phyloP scores from a whole-genome alignment of 805 yeast species.

The Kockiozyma suomiensis region DNA sequence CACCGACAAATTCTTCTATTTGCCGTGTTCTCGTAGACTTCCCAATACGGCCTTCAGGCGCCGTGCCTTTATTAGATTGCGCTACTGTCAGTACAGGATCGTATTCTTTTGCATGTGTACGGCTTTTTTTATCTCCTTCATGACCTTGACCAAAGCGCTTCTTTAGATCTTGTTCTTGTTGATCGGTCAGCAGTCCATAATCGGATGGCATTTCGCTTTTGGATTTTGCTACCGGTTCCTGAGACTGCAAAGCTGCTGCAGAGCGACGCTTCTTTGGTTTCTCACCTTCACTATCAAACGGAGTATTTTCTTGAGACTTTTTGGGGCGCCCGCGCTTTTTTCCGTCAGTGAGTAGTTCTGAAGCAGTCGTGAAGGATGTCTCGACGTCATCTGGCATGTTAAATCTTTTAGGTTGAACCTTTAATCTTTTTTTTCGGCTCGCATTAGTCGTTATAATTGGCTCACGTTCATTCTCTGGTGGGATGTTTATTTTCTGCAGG shows the following conservation, averaged over 20 bases:
- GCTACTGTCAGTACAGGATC: conserved; percentile 19
- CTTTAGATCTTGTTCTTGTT: conserved; percentile 10
- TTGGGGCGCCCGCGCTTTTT: conserved; percentile 11
- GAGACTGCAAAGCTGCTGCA: not conserved
- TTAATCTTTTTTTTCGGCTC: conserved; percentile 1
- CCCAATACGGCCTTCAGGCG: conserved; percentile 8
- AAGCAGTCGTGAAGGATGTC: conserved; percentile 27
- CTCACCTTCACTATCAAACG: not conserved
- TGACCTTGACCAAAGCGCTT: not conserved
- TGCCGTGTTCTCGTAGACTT: conserved; percentile 23
- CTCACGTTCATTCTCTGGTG: conserved; percentile 62
- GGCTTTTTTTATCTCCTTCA: not conserved
- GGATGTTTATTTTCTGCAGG: conserved; percentile 61
- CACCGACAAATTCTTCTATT: conserved; percentile 8
- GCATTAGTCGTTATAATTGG: conserved; percentile 17
- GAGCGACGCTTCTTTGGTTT: not conserved
- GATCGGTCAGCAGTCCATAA: conserved; percentile 20
- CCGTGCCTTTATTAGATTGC: not conserved
- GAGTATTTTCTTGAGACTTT: conserved; percentile 9
- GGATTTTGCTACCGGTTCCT: not conserved
- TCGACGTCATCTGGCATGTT: conserved; percentile 35
- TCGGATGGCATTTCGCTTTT: conserved; percentile 14
- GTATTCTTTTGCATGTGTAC: conserved; percentile 13
- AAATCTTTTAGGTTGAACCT: conserved; percentile 20
- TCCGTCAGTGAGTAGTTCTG: conserved; percentile 5